These are phyloP conservation scores for Eimeria tenella DNA, from an alignment of 169 alveolate species.

Conservation along the genomic window DNA sequence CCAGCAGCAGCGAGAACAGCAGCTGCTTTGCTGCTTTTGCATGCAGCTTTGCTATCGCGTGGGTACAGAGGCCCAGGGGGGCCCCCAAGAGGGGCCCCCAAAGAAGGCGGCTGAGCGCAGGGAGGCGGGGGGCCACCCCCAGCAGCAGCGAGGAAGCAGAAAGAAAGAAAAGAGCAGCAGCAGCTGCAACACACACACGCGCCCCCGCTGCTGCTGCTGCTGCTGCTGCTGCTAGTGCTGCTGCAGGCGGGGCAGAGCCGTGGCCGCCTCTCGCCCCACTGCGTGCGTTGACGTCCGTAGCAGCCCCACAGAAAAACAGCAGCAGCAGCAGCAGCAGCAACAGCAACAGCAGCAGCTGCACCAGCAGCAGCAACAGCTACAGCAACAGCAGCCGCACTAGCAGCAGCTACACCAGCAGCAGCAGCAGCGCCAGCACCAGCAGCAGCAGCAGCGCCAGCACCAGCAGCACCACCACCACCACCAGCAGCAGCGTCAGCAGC, in stretches of 20 bases:
- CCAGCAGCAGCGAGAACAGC: not conserved
- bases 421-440: too few species aligned
- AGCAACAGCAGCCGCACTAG: too few species aligned
- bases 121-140: not conserved
- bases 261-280: not conserved
- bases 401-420: too few species aligned
- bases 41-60: not conserved
- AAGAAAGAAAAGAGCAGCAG: not conserved
- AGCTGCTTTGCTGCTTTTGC: not conserved
- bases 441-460: too few species aligned
- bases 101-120: not conserved
- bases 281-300: too few species aligned
- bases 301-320: too few species aligned
- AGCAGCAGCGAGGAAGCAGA: not conserved
- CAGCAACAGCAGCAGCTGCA: too few species aligned
- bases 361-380: too few species aligned
- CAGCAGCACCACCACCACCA: too few species aligned
- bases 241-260: not conserved
- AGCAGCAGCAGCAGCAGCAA: too few species aligned
- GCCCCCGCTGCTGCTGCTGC: not conserved
- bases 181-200: not conserved
- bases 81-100: not conserved
- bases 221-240: constrained; percentile 26
- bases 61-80: not conserved
- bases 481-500: too few species aligned